Base-by-base conservation (phyloP, 108 stramenopile genomes). In the Cyclotella distinguenda region DNA sequence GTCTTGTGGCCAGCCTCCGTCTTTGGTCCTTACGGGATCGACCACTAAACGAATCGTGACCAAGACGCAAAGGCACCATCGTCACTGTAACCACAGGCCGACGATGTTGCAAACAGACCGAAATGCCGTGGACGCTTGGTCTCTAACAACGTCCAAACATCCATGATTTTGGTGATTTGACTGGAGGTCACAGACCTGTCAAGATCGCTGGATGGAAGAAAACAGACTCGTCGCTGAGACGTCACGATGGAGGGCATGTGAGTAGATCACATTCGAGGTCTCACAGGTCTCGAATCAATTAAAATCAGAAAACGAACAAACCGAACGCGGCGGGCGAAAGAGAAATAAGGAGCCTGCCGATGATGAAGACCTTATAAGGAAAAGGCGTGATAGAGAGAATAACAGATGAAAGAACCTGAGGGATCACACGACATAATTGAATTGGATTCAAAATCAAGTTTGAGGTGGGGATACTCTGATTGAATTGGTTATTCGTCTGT, bases 371-470 rank as follows among this genome's bases (percentile, higher is more conserved):
- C 52, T 31, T 35, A 38, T 54, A 12, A 32, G 30, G 11, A 53
- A 55, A 28, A 21, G 55, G 15, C 8, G 54, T 19, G 54, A 42
- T 54, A 67, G 6, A 55, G 45, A 51, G 66, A 67, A 45, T 57
- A 58, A 58, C 26, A 4, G 56, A 25, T 21, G 39, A 19, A 3
- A 58, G 10, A 39, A 58, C 38, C 38, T 38, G 8, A 38, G 38
- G 12, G 10, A 38, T n/a, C n/a, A n/a, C n/a, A n/a, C n/a, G n/a
- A n/a, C n/a, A n/a, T n/a, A n/a, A n/a, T n/a, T n/a, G n/a, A n/a
- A n/a, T n/a, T n/a, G n/a, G n/a, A n/a, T n/a, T n/a, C n/a, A n/a
- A n/a, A n/a, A n/a, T n/a, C n/a, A n/a, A n/a, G n/a, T n/a, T n/a
- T n/a, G n/a, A n/a, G n/a, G n/a, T n/a, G n/a, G n/a, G n/a, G n/a